Percentiles rank a stretch among this genome's conserved stretches.
These are phyloP conservation scores for Fusarium pseudoanthophilum DNA, from an alignment of 2,329 filamentous ascomycete genomes.

Conservation along the genomic window DNA sequence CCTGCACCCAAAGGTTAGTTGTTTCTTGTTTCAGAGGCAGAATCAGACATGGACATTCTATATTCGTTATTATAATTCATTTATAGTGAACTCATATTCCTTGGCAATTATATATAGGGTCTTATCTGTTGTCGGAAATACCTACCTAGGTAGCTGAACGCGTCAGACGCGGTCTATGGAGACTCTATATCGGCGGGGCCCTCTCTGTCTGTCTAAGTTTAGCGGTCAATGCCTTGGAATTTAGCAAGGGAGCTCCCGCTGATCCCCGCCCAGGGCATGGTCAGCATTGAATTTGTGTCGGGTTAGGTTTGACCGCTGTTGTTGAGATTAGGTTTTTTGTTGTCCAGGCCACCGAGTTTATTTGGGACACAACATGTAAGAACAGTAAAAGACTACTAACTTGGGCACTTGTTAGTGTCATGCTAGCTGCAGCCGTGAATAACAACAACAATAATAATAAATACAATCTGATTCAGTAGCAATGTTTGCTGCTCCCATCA, in stretches of 20 bases:
- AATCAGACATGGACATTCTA: too few relatives aligned
- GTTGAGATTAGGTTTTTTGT: constrained; percentile 28
- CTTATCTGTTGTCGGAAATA: constrained; percentile 1
- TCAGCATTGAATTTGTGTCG: constrained; percentile 23
- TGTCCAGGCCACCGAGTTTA: constrained; percentile 32
- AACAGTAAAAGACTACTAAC: neutral
- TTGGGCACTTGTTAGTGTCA: neutral
- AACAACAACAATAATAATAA: neutral
- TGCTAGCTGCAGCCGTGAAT: neutral
- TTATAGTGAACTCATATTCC: neutral
- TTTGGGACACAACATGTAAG: neutral
- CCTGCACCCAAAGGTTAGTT: neutral
- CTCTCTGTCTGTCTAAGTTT: constrained; percentile 2
- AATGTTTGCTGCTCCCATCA: constrained; percentile 7
- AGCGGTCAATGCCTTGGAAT: constrained; percentile 34
- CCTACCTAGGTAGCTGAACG: constrained; percentile 1
- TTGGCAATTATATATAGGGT: neutral
- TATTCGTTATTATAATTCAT: neutral
- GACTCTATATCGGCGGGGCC: constrained; percentile 3
- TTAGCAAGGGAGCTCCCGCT: constrained; percentile 27
- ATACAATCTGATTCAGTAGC: neutral
- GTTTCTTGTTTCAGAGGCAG: neutral
- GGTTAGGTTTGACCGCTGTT: constrained; percentile 34
- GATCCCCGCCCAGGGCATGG: constrained; percentile 24
- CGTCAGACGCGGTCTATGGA: constrained; percentile 6